Evolutionary conservation across 2,329 filamentous ascomycete genomes (phyloP).

Genomic region (Aspergillus viridinutans): DNA sequence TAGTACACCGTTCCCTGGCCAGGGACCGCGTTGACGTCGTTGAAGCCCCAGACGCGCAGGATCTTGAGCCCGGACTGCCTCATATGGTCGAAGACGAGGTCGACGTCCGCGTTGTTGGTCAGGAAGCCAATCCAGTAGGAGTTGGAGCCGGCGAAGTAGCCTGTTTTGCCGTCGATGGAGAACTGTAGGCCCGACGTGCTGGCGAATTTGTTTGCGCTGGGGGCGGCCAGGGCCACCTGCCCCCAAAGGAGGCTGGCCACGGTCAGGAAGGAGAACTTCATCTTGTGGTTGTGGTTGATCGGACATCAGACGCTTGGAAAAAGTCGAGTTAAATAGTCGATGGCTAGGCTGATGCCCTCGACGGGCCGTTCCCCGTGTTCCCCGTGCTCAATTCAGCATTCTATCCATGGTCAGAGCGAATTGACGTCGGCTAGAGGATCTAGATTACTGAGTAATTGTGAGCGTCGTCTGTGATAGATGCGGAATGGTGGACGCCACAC

Average conservation of each 20-base stretch:
- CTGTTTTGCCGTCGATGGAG: conserved; percentile 36
- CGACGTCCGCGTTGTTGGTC: conserved; percentile 47
- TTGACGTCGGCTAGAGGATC: no score
- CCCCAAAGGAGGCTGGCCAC: neutral
- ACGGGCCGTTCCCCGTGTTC: neutral
- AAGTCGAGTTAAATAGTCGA: neutral
- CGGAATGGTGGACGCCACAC: neutral
- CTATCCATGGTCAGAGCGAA: no score
- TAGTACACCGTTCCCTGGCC: conserved; percentile 44
- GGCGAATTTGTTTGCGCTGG: conserved; percentile 11
- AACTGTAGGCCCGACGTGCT: conserved; percentile 29
- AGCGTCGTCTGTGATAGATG: neutral
- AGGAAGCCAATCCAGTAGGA: conserved; percentile 52
- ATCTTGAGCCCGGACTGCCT: conserved; percentile 45
- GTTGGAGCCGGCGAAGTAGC: conserved; percentile 49
- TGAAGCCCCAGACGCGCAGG: conserved; percentile 53
- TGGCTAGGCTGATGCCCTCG: neutral
- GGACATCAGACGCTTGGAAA: neutral
- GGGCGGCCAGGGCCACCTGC: neutral
- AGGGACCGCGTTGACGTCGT: conserved; percentile 42
- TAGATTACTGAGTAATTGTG: no score
- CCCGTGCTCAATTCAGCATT: neutral
- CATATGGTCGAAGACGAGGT: conserved; percentile 34
- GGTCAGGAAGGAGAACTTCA: neutral
- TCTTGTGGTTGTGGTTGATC: neutral